Base-by-base conservation (phyloP, 345 rosid species). In the Linum usitatissimum region DNA sequence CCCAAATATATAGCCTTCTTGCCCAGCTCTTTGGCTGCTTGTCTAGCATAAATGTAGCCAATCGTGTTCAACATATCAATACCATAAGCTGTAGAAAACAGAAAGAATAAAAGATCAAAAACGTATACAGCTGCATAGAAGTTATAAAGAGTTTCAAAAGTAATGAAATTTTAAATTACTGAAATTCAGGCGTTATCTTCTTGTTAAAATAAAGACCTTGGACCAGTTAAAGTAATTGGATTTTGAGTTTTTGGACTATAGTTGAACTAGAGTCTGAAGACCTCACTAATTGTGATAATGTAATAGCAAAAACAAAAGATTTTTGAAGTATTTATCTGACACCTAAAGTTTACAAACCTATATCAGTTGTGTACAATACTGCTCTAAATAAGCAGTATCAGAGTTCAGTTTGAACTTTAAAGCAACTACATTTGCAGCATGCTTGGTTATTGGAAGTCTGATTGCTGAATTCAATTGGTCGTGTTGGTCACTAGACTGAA, bases 11-110 rank as follows among this genome's bases (percentile, higher is more conserved):
- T 84, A 1, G 86, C 91, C 73, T 92, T 88, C 75, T 88, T 92
- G 57, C 99, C 97, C 49, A 93, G 97, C 78, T 93, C 99, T 79
- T 85, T 89, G 9, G 99, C 97, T 6, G 96, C 93, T 75, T 90
- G 97, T 70, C 99, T 82, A 67, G 67, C 86, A 71, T 93, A 93
- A 57, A 93, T 87, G 63, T 90, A 93, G 40, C 97, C 99, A 67
- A 86, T 86, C 66, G 99, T 90, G 78, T 85, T 87, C 81, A 93
- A 67, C 96, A 93, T 90, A 68, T 82, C 99, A 70, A 78, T 86
- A 61, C 99, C 99, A 76, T 87, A 87, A 55, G 97, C 98, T 92
- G 88, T 77, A 75, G 57, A 70, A 67, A 53, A 57, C 6, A 68
- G 39, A 62, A 20, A 15, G 58, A 57, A 62, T 28, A 54, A 71